Base-by-base conservation (phyloP, 2,329 filamentous ascomycete species). In the Talaromyces verruculosus region DNA sequence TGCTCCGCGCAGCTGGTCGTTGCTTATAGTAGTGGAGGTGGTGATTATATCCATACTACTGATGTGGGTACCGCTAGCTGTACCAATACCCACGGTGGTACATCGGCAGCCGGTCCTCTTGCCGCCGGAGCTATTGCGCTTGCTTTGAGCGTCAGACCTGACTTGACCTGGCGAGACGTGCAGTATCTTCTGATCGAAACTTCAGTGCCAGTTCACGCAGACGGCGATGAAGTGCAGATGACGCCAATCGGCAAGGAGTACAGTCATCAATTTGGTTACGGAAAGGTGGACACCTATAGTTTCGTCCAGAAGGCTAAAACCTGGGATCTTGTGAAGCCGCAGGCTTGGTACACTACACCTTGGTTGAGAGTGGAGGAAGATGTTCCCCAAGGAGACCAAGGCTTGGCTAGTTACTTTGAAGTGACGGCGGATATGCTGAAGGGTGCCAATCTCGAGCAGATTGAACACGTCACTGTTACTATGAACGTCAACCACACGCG, bases 1-100 rank as follows among this genome's bases (percentile, higher is more conserved):
- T 99, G 95, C 81, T 97, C 94, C 2, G 95, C 95, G 25, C 92
- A 97, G 76, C 83, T 99, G 57, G 93, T 97, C 2, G 95, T 99
- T 10, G 96, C 95, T 0, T 99, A 98, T 78, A 97, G 93, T 75
- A 97, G 93, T 78, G 95, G 95, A 65, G 88, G 88, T 69, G 88
- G 88, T 58, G 93, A 97, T 79, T 87, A 91, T 13, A 99, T 99
- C 73, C 93, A 97, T 79, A 99, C 95, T 0, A 99, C 95, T 0
- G 95, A 99, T 72, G 93, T 99, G 30, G 95, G 95, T 61, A 80
- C 84, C 39, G 90, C 96, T 76, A 82, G 84, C 65, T 99, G 95
- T 80, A 93, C 90, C 70, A 84, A 82, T 68, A 83, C 84, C n/a
- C 95, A 99, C 73, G 95, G 95, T 63, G 95, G 95, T 68, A 99